phyloP scores from a whole-genome alignment of 73 alveolate species.

The Uronychia binucleata region DNA sequence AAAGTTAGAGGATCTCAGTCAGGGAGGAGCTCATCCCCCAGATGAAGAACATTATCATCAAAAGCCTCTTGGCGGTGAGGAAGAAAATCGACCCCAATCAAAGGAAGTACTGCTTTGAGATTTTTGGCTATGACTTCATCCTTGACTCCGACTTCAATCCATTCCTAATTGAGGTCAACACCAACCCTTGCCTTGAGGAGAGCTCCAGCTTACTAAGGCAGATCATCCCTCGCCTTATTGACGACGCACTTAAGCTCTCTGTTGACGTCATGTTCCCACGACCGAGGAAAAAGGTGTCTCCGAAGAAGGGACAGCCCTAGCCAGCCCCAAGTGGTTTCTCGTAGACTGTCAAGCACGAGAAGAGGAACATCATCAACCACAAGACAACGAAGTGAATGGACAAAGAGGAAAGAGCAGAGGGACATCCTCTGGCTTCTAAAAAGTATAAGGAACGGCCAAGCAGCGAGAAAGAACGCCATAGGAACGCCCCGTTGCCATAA shows the following conservation, averaged over 20 bases:
- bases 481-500: neutral
- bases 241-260: constrained; percentile 79
- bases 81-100: constrained; percentile 62
- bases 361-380: neutral
- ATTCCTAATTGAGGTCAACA: constrained; percentile 91
- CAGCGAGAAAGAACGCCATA: neutral
- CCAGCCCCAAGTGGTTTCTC: neutral
- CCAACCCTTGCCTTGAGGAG: constrained; percentile 95
- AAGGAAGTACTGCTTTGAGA: constrained; percentile 85
- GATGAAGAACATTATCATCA: constrained; percentile 45
- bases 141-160: constrained; percentile 85
- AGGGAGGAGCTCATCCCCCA: constrained; percentile 16
- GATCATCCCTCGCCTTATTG: constrained; percentile 93
- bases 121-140: constrained; percentile 94
- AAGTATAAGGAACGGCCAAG: no score
- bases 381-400: neutral
- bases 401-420: neutral
- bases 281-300: neutral
- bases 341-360: neutral
- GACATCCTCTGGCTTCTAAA: no score
- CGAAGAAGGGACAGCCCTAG: no score
- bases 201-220: constrained; percentile 75
- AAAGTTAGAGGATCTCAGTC: constrained; percentile 4
- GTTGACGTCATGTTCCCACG: constrained; percentile 64
- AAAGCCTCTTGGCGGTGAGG: constrained; percentile 21